Percentiles rank a stretch among this genome's conserved stretches.
phyloP scores from a whole-genome alignment of 306 rosid genomes.

The Acacia acuminata region DNA sequence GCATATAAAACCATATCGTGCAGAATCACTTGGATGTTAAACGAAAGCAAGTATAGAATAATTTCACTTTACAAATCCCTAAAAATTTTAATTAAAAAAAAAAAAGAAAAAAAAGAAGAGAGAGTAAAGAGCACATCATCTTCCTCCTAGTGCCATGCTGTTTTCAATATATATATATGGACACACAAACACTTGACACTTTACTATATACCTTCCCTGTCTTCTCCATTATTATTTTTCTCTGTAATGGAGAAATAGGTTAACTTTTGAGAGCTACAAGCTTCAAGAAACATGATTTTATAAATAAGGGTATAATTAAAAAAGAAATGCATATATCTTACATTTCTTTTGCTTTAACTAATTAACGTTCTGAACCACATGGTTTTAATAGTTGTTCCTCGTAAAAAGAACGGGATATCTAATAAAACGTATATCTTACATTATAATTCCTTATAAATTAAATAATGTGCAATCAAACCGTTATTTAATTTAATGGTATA shows the following conservation, averaged over 20 bases:
- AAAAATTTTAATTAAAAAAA: background rate
- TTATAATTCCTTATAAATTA: too few species aligned
- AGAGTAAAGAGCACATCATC: background rate
- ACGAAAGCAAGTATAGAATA: conserved; percentile 26
- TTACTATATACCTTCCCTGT: background rate
- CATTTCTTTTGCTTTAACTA: too few species aligned
- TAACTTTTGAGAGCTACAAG: background rate
- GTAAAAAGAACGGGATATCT: too few species aligned
- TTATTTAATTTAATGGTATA: background rate
- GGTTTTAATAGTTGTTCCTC: too few species aligned
- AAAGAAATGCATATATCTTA: too few species aligned
- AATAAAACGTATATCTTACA: too few species aligned
- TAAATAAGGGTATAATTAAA: too few species aligned
- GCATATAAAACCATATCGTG: conserved; percentile 4
- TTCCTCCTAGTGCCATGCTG: background rate
- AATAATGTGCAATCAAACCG: background rate
- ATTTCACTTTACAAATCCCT: conserved; percentile 28
- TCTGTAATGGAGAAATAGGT: background rate
- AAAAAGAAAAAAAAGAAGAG: rapidly evolving
- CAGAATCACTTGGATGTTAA: conserved; percentile 29
- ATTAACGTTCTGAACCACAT: too few species aligned
- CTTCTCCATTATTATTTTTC: background rate
- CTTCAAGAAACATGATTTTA: background rate
- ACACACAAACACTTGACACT: background rate
- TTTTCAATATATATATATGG: background rate